phyloP scores from a whole-genome alignment of 768 basidiomycete genomes.

The Boletellus ananas region DNA sequence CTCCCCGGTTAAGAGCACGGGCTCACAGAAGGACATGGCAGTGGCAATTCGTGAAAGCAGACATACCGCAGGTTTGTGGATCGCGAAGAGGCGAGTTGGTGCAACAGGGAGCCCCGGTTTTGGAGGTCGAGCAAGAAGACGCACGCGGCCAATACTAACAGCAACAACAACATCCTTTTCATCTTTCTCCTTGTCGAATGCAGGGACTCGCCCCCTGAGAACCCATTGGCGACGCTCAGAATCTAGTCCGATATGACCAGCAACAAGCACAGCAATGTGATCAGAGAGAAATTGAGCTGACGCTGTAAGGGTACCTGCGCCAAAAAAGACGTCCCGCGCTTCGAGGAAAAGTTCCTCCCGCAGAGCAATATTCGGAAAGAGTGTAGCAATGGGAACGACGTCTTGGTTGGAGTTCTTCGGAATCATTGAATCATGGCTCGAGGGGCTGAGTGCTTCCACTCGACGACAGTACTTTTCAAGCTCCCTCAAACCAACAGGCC shows the following conservation, averaged over 20 bases:
- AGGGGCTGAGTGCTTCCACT: conserved; percentile 57
- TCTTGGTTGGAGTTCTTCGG: conserved; percentile 27
- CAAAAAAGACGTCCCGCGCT: conserved; percentile 90
- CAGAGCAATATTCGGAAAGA: conserved; percentile 68
- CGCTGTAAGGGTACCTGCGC: conserved; percentile 54
- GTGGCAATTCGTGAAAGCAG: conserved; percentile 79
- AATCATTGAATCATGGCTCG: conserved; percentile 43
- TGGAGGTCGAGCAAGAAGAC: conserved; percentile 44
- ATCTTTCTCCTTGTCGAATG: conserved; percentile 65
- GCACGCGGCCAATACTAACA: conserved; percentile 61
- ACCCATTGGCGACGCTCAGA: conserved; percentile 70
- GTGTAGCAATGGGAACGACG: conserved; percentile 33
- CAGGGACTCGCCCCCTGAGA: conserved; percentile 59
- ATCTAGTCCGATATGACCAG: conserved; percentile 61
- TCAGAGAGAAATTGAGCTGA: conserved; percentile 48
- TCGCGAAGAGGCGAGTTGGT: conserved; percentile 65
- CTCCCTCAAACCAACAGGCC: conserved; percentile 73
- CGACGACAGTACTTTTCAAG: conserved; percentile 81
- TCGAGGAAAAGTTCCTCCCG: conserved; percentile 89
- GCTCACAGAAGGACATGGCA: conserved; percentile 69
- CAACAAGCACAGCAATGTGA: conserved; percentile 51
- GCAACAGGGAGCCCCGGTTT: conserved; percentile 34
- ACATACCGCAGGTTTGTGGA: conserved; percentile 80
- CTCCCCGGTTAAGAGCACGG: conserved; percentile 90
- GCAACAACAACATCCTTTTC: conserved; percentile 55